Conservation (phyloP, 805 yeast species). For the Kodamaea leandrae region DNA sequence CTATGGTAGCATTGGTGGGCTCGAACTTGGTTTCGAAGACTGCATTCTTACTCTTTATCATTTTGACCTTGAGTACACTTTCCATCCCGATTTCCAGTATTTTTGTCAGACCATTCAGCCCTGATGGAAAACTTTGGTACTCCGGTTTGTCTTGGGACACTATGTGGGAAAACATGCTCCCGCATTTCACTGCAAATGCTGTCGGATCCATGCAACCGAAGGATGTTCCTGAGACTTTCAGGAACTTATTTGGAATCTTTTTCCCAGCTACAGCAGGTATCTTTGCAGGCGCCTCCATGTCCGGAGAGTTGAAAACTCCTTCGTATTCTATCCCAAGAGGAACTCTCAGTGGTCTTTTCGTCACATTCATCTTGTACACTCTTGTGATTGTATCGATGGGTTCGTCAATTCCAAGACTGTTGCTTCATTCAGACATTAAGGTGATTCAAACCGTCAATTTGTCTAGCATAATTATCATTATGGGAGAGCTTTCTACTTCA, state of each 20-base stretch:
- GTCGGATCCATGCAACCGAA: conserved; percentile 74
- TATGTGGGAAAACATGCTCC: conserved; percentile 63
- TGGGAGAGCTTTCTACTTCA: conserved; percentile 92
- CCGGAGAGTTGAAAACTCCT: conserved; percentile 86
- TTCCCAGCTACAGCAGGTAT: conserved; percentile 99
- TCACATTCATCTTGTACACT: conserved; percentile 75
- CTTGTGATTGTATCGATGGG: conserved; percentile 84
- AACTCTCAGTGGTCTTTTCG: conserved; percentile 76
- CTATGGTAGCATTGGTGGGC: conserved; percentile 76
- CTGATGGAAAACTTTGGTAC: conserved; percentile 46
- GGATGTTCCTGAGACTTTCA: conserved; percentile 63
- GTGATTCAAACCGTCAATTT: conserved; percentile 79
- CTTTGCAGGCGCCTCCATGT: conserved; percentile 98
- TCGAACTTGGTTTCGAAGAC: conserved; percentile 78
- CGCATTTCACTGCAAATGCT: conserved; percentile 83
- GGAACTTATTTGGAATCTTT: conserved; percentile 87
- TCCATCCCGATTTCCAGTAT: conserved; percentile 80
- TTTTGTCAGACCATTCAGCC: conserved; percentile 56
- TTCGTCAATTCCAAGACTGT: conserved; percentile 70
- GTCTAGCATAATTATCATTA: conserved; percentile 61
- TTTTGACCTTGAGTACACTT: conserved; percentile 67
- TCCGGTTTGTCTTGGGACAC: conserved; percentile 76
- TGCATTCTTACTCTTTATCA: conserved; percentile 68
- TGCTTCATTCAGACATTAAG: conserved; percentile 76
- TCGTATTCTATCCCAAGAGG: conserved; percentile 90